Conservation (phyloP, 129 eudicot genomes). For the Flaveria brownii region DNA sequence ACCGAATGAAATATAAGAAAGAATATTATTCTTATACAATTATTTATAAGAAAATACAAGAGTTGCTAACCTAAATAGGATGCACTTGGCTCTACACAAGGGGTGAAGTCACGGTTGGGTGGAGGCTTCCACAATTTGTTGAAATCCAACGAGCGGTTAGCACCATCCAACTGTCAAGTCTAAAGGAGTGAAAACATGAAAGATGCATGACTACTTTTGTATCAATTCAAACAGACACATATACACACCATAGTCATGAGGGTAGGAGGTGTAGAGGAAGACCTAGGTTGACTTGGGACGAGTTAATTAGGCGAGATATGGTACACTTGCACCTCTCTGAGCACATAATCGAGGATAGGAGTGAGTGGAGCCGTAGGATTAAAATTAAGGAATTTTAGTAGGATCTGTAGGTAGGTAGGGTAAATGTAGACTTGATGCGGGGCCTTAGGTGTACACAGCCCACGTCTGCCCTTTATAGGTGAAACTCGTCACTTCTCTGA, state of each 20-base stretch:
- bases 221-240: constrained; percentile 27
- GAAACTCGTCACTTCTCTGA: too few relatives aligned
- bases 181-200: constrained; percentile 92
- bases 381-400: too few relatives aligned
- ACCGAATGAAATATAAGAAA: constrained; percentile 4
- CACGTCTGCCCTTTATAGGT: too few relatives aligned
- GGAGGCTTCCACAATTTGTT: constrained; percentile 93
- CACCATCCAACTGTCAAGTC: constrained; percentile 95
- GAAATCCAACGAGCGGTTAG: constrained; percentile 48
- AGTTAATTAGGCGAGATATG: too few relatives aligned
- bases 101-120: constrained; percentile 72
- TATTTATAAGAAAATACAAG: constrained; percentile 5
- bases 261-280: too few relatives aligned
- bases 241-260: neutral
- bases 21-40: neutral
- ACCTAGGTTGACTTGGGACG: too few relatives aligned
- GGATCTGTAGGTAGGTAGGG: too few relatives aligned
- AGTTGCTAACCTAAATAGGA: constrained; percentile 53
- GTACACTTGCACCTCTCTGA: too few relatives aligned
- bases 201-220: constrained; percentile 57
- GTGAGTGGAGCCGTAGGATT: too few relatives aligned
- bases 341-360: too few relatives aligned
- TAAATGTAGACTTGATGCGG: too few relatives aligned
- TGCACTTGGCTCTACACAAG: constrained; percentile 65
- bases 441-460: too few relatives aligned